These are phyloP conservation scores for Aspergillus sp. DNA, from an alignment of 2,329 filamentous ascomycete genomes.

Conservation along the genomic window DNA sequence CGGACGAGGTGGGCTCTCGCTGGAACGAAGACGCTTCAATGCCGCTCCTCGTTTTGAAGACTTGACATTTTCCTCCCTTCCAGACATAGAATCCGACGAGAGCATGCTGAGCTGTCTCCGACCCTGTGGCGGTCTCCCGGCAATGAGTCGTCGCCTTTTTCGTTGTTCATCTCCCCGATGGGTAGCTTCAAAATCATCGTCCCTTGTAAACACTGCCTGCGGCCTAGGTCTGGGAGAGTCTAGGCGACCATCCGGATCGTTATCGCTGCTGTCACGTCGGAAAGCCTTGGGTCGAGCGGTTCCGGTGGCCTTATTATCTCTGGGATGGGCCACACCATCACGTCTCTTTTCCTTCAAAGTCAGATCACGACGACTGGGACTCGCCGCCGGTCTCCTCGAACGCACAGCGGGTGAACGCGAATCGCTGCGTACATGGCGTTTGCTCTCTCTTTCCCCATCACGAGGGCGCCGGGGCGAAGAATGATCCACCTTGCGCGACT, in stretches of 20 bases:
- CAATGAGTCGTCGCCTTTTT: slow-evolving; percentile 33
- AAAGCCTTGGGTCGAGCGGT: slow-evolving; percentile 16
- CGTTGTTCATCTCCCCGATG: slow-evolving; percentile 27
- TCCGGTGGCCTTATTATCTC: slow-evolving; percentile 14
- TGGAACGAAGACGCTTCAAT: slow-evolving; percentile 36
- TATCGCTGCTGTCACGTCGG: slow-evolving; percentile 18
- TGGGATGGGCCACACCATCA: slow-evolving; percentile 14
- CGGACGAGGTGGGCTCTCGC: slow-evolving; percentile 34
- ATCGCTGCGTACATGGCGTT: slow-evolving; percentile 23
- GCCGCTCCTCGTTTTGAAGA: slow-evolving; percentile 14
- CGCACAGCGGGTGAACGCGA: slow-evolving; percentile 34
- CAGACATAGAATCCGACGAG: slow-evolving; percentile 34
- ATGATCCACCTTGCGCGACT: slow-evolving; percentile 25
- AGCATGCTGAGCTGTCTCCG: slow-evolving; percentile 28
- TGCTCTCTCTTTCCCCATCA: slow-evolving; percentile 33
- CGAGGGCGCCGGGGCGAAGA: slow-evolving; percentile 33
- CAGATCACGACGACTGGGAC: slow-evolving; percentile 23
- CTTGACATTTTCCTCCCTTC: slow-evolving; percentile 30
- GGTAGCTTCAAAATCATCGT: slow-evolving; percentile 22
- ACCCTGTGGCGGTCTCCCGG: slow-evolving; percentile 31
- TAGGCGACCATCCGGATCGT: slow-evolving; percentile 21
- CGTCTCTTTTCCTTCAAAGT: slow-evolving; percentile 21
- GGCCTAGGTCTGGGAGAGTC: slow-evolving; percentile 24
- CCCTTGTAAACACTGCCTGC: slow-evolving; percentile 16
- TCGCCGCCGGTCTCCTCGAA: slow-evolving; percentile 24